phyloP scores from a whole-genome alignment of 2,329 filamentous ascomycete species.

The Colletotrichum agaves region DNA sequence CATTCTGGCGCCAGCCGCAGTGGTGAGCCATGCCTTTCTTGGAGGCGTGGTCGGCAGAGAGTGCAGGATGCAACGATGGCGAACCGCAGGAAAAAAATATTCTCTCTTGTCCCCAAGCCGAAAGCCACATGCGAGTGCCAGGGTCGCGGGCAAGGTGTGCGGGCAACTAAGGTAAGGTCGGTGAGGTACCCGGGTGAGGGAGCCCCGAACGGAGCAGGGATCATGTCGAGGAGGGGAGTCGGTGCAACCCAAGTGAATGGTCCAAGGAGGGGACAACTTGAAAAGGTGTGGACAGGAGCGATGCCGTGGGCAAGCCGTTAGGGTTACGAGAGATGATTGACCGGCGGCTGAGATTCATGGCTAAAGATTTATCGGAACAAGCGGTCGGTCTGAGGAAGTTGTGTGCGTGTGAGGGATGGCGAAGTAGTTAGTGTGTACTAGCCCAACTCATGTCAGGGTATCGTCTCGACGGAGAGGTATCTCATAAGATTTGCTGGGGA shows the following conservation, averaged over 20 bases:
- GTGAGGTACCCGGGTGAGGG: constrained; percentile 31
- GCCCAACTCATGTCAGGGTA: no score
- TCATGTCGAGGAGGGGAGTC: constrained; percentile 12
- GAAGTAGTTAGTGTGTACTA: no score
- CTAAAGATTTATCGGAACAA: not conserved
- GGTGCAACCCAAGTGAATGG: constrained; percentile 24
- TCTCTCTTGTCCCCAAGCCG: constrained; percentile 7
- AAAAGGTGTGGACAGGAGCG: constrained; percentile 22
- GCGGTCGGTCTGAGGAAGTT: not conserved
- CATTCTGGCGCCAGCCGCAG: constrained; percentile 12
- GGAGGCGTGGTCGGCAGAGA: not conserved
- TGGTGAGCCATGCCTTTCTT: constrained; percentile 22
- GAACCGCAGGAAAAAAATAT: constrained; percentile 18
- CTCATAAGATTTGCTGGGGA: no score
- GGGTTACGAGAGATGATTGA: constrained; percentile 34
- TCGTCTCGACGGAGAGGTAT: no score
- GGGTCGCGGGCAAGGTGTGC: constrained; percentile 15
- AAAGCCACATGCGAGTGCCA: constrained; percentile 21
- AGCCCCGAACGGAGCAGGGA: constrained; percentile 24
- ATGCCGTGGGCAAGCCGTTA: constrained; percentile 13
- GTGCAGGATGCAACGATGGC: not conserved
- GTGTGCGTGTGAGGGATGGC: no score
- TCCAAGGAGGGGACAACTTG: constrained; percentile 7
- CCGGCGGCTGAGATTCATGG: constrained; percentile 4
- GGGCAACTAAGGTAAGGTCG: constrained; percentile 19